Evolutionary conservation across 228 moss, liverwort and hornwort genomes (phyloP).

Genomic region (Sphagnum fallax): DNA sequence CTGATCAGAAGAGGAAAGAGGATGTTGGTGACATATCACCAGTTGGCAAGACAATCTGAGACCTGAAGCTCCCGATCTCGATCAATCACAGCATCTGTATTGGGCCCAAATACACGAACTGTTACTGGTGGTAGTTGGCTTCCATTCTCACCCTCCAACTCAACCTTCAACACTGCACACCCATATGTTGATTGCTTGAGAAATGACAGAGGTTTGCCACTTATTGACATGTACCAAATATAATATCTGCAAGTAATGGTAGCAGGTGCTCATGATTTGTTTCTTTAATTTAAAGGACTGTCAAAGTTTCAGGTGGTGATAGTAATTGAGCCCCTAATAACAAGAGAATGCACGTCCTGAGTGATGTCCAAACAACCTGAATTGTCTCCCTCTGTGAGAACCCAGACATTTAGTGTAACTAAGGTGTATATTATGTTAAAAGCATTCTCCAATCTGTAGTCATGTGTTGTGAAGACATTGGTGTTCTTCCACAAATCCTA

Average conservation of each 20-base stretch:
- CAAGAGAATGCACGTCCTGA: neutral
- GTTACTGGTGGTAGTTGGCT: slow-evolving; percentile 39
- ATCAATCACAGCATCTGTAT: slow-evolving; percentile 87
- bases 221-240: neutral
- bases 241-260: neutral
- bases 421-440: too few species aligned
- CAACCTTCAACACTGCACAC: slow-evolving; percentile 72
- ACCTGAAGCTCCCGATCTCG: slow-evolving; percentile 90
- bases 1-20: neutral
- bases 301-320: neutral
- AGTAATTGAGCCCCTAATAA: neutral
- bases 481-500: too few species aligned
- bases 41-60: neutral
- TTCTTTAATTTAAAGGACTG: neutral
- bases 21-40: neutral
- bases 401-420: too few species aligned
- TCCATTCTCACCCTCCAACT: slow-evolving; percentile 44
- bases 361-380: neutral
- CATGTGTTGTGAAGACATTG: too few species aligned
- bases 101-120: slow-evolving; percentile 79
- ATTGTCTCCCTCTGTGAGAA: too few species aligned
- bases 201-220: neutral
- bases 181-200: neutral
- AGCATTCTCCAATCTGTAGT: too few species aligned
- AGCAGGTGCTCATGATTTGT: neutral